These are phyloP conservation scores for Pseudogymnoascus sp. DNA, from an alignment of 2,329 filamentous ascomycete species.

Conservation along the genomic window DNA sequence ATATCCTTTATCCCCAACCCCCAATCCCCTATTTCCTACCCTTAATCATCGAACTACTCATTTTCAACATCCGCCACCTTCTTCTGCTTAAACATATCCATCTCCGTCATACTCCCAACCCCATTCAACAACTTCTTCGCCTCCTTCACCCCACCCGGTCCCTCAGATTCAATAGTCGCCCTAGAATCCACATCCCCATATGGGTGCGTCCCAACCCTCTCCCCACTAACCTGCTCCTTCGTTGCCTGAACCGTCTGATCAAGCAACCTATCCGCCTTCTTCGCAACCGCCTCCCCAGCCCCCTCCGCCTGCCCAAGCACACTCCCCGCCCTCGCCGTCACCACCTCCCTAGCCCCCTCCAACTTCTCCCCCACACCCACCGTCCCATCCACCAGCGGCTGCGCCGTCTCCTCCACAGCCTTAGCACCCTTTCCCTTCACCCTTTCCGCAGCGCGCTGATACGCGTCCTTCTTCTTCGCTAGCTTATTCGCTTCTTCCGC, in stretches of 20 bases:
- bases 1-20: no score
- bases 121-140: background rate
- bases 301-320: slow-evolving; percentile 15
- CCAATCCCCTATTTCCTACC: background rate
- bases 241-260: background rate
- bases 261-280: background rate
- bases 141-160: slow-evolving; percentile 11
- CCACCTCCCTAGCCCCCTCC: background rate
- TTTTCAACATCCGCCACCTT: background rate
- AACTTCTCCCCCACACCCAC: background rate
- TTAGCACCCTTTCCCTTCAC: background rate
- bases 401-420: background rate
- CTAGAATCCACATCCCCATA: background rate
- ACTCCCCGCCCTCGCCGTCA: background rate
- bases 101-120: background rate
- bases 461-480: slow-evolving; percentile 15
- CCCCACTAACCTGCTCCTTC: background rate
- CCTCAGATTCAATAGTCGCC: background rate
- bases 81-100: slow-evolving; percentile 4
- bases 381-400: background rate
- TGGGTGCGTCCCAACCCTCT: slow-evolving; percentile 14
- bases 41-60: background rate
- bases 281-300: no score
- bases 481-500: slow-evolving; percentile 13
- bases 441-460: slow-evolving; percentile 17